Conservation (phyloP, 495 filamentous ascomycete genomes). For the Usnea hakonensis region DNA sequence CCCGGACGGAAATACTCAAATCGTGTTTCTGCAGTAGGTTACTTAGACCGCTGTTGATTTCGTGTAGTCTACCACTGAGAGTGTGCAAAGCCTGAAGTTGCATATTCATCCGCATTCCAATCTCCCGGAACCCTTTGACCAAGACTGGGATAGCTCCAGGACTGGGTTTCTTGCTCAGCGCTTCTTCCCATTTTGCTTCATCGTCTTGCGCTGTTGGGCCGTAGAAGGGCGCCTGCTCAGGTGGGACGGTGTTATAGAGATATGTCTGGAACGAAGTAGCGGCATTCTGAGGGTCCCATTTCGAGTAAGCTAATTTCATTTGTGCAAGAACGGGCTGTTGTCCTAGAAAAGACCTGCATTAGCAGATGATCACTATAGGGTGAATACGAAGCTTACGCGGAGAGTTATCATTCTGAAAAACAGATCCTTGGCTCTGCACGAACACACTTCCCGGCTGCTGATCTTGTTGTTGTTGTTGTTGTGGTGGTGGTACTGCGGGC, state of each 20-base stretch:
- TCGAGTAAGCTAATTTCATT: conserved; percentile 65
- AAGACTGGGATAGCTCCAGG: conserved; percentile 69
- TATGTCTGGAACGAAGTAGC: conserved; percentile 80
- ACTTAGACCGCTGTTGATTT: conserved; percentile 80
- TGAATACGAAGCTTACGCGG: conserved; percentile 6
- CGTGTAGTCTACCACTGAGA: conserved; percentile 75
- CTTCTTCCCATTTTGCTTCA: conserved; percentile 86
- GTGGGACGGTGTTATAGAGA: conserved; percentile 85
- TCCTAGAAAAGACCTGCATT: conserved; percentile 30
- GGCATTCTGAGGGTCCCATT: conserved; percentile 70
- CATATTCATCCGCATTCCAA: conserved; percentile 68
- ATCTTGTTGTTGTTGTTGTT: conserved; percentile 27
- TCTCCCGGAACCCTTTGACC: conserved; percentile 56
- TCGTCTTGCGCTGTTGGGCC: conserved; percentile 70
- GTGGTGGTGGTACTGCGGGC: too few relatives aligned
- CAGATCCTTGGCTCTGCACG: conserved; percentile 14
- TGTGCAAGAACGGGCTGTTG: conserved; percentile 83
- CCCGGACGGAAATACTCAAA: conserved; percentile 67
- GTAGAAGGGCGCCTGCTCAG: conserved; percentile 73
- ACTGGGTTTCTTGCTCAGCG: conserved; percentile 71
- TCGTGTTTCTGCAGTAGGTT: conserved; percentile 75
- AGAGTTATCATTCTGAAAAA: conserved; percentile 15
- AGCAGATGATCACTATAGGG: neutral
- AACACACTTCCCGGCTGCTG: conserved; percentile 31
- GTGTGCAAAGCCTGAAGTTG: conserved; percentile 65